A percentile compares a stretch with the other conserved stretches of the same genome.
Evolutionary conservation across 73 alveolate genomes (phyloP).

Genomic region (Diophrys sp.): DNA sequence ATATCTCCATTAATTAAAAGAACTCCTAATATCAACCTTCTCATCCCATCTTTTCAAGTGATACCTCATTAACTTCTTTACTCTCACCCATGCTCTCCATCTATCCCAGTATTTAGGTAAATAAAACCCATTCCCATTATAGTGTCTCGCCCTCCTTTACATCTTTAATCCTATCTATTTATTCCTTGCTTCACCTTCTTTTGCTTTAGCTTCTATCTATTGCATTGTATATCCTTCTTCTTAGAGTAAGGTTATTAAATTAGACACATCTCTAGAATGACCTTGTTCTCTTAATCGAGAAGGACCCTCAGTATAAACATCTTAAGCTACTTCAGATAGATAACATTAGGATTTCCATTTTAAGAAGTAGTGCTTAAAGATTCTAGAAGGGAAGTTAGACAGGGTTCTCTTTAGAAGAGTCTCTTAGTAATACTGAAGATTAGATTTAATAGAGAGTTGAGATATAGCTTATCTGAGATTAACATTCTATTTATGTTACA

Average conservation of each 20-base stretch:
- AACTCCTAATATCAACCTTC: conserved; percentile 16
- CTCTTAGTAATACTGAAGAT: not conserved
- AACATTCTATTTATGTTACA: not conserved
- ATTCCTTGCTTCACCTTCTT: conserved; percentile 11
- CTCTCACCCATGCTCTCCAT: conserved; percentile 51
- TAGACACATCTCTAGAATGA: not conserved
- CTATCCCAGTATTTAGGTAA: conserved; percentile 40
- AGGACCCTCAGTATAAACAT: conserved; percentile 46
- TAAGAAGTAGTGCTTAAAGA: conserved; percentile 13
- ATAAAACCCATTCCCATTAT: conserved; percentile 21
- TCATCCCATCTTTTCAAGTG: conserved; percentile 21
- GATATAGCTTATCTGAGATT: not conserved
- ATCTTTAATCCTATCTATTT: not conserved
- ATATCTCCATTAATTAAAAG: conserved; percentile 48
- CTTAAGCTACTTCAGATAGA: conserved; percentile 8
- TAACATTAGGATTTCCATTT: conserved; percentile 26
- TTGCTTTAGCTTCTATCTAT: conserved; percentile 5
- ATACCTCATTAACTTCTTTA: conserved; percentile 37
- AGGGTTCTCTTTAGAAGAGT: not conserved
- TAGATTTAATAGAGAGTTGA: not conserved
- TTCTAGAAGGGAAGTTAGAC: not conserved
- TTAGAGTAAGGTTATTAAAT: conserved; percentile 10
- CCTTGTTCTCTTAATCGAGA: conserved; percentile 21
- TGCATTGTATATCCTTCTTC: conserved; percentile 34
- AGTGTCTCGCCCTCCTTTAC: conserved; percentile 27